Conservation (phyloP, 1,139 yeast genomes). For the Lodderomyces margitis region DNA sequence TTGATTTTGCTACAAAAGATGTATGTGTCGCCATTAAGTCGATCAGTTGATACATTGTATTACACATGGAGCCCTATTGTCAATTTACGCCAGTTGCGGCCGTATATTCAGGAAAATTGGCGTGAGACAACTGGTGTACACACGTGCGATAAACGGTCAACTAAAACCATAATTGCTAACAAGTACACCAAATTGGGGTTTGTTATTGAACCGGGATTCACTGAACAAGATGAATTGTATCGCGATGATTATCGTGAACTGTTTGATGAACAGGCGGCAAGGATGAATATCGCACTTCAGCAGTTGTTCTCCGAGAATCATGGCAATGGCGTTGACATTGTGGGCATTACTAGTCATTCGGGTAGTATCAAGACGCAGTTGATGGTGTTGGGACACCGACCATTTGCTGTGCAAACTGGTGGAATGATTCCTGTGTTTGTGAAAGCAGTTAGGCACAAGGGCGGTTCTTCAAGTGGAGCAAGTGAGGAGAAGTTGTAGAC, state of each 20-base stretch:
- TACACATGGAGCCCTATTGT: slow-evolving; percentile 32
- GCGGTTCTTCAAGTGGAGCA: background rate
- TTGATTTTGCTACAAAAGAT: slow-evolving; percentile 29
- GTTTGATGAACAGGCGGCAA: slow-evolving; percentile 39
- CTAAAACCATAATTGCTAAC: slow-evolving; percentile 28
- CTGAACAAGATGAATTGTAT: slow-evolving; percentile 40
- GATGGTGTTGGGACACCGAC: slow-evolving; percentile 40
- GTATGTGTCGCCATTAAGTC: slow-evolving; percentile 36
- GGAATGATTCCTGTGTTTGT: slow-evolving; percentile 47
- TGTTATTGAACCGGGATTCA: slow-evolving; percentile 37
- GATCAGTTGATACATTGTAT: slow-evolving; percentile 39
- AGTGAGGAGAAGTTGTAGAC: background rate
- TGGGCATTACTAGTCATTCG: slow-evolving; percentile 38
- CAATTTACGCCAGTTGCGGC: slow-evolving; percentile 24
- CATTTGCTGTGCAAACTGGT: slow-evolving; percentile 45
- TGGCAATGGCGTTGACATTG: slow-evolving; percentile 20
- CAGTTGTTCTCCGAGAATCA: slow-evolving; percentile 26
- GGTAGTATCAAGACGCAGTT: slow-evolving; percentile 43
- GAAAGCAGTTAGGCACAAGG: slow-evolving; percentile 22
- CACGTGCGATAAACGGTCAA: slow-evolving; percentile 43
- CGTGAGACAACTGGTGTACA: slow-evolving; percentile 47
- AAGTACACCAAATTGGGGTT: slow-evolving; percentile 34
- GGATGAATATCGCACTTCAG: slow-evolving; percentile 38
- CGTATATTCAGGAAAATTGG: slow-evolving; percentile 40
- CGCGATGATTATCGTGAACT: slow-evolving; percentile 39